Conservation (phyloP, 305 asterid species). For the Withania somnifera region DNA sequence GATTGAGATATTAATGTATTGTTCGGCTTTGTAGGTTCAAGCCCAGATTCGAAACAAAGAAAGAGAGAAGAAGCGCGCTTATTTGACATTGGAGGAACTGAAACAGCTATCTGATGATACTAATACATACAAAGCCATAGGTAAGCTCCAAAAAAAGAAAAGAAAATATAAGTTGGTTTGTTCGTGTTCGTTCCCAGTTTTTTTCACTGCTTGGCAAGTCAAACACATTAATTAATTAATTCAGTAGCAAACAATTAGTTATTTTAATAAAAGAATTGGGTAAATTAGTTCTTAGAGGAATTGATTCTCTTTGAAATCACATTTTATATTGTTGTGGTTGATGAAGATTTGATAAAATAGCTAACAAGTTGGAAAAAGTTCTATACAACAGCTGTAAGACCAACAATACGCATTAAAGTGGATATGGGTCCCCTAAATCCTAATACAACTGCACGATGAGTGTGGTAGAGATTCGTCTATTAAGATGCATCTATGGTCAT, state of each 20-base stretch:
- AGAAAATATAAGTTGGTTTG: neutral
- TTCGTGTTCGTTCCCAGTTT: too few relatives aligned
- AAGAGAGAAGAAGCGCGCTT: slow-evolving; percentile 87
- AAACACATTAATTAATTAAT: neutral
- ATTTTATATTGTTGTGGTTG: neutral
- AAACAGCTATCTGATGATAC: slow-evolving; percentile 63
- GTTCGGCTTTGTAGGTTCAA: slow-evolving; percentile 47
- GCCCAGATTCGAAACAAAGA: slow-evolving; percentile 78
- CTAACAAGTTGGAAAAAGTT: neutral
- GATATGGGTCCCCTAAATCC: neutral
- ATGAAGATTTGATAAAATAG: neutral
- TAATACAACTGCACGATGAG: neutral
- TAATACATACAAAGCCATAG: slow-evolving; percentile 81
- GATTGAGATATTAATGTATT: neutral
- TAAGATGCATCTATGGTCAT: neutral
- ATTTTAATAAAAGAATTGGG: neutral
- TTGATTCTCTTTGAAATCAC: neutral
- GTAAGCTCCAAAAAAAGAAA: slow-evolving; percentile 6
- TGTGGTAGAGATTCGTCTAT: neutral
- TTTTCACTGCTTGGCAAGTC: neutral
- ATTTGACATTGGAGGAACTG: slow-evolving; percentile 87
- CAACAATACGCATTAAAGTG: neutral
- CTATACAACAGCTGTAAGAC: neutral
- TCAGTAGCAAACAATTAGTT: neutral
- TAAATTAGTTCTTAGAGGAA: neutral